Conservation (phyloP, 2,329 filamentous ascomycete genomes). For the Graphiopsis chlorocephala region DNA sequence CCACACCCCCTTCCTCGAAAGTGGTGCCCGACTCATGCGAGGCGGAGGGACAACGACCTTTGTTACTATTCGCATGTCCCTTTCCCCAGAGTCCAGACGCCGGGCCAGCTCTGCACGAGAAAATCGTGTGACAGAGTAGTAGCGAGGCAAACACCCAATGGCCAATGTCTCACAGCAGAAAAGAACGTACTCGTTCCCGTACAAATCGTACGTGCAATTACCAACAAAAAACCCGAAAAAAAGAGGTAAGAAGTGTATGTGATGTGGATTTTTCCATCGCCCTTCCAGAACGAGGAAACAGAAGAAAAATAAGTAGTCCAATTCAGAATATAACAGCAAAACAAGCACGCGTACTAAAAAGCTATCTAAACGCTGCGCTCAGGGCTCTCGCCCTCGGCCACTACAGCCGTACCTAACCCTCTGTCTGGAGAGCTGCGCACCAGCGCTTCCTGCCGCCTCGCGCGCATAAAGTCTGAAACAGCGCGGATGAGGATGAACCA, state of each 20-base stretch:
- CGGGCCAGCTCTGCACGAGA: too few species aligned
- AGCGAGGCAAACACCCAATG: neutral
- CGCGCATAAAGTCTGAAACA: conserved; percentile 86
- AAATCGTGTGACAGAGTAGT: neutral
- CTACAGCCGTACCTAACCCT: conserved; percentile 77
- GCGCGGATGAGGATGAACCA: conserved; percentile 97
- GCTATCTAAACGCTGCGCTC: conserved; percentile 56
- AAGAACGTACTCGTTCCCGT: neutral
- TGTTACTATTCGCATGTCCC: too few species aligned
- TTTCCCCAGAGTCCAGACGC: too few species aligned
- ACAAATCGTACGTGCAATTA: neutral
- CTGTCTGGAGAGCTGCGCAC: conserved; percentile 90
- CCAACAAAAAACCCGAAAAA: neutral
- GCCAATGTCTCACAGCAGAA: neutral
- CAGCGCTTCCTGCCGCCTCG: conserved; percentile 85
- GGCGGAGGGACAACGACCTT: too few species aligned
- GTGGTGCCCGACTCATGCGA: too few species aligned
- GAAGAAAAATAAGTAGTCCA: neutral
- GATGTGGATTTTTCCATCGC: neutral
- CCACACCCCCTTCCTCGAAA: too few species aligned
- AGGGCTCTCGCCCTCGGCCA: conserved; percentile 78
- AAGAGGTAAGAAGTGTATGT: neutral
- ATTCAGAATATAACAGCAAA: neutral
- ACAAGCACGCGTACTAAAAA: neutral
- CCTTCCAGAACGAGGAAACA: neutral